Conservation (phyloP, 768 basidiomycete genomes). For the Chalciporus chontae region DNA sequence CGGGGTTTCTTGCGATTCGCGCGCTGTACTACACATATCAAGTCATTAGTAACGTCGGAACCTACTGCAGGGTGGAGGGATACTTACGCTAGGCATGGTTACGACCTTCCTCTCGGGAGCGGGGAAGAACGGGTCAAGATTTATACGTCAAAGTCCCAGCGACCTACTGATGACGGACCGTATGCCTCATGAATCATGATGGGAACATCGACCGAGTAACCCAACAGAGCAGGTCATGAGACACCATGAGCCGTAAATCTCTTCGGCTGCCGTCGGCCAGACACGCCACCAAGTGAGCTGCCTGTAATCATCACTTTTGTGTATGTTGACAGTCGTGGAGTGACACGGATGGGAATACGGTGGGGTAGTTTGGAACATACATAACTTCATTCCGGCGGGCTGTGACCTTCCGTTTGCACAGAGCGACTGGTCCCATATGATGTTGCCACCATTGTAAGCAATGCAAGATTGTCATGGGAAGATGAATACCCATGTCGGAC, state of each 20-base stretch:
- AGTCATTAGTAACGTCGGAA: constrained; percentile 2
- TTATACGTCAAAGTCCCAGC: constrained; percentile 15
- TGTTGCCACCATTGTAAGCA: no score
- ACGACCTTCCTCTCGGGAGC: background rate
- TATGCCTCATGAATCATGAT: no score
- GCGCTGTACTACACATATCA: constrained; percentile 43
- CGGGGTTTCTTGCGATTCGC: constrained; percentile 57
- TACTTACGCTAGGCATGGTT: constrained; percentile 27
- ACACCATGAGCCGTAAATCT: constrained; percentile 1
- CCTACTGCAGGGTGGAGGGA: background rate
- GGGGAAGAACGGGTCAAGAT: constrained; percentile 1
- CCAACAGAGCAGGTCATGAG: constrained; percentile 1
- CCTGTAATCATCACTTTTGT: no score
- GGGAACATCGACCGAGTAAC: no score
- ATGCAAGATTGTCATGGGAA: no score
- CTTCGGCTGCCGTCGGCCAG: background rate
- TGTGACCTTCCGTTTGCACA: background rate
- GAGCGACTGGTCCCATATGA: no score
- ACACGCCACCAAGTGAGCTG: background rate
- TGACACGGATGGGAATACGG: background rate
- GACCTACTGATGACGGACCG: no score
- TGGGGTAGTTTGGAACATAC: background rate
- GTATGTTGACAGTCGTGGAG: no score
- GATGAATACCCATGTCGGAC: no score
- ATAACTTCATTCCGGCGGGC: background rate